Conservation (phyloP, 495 filamentous ascomycete species). For the Penicillium arizonense region DNA sequence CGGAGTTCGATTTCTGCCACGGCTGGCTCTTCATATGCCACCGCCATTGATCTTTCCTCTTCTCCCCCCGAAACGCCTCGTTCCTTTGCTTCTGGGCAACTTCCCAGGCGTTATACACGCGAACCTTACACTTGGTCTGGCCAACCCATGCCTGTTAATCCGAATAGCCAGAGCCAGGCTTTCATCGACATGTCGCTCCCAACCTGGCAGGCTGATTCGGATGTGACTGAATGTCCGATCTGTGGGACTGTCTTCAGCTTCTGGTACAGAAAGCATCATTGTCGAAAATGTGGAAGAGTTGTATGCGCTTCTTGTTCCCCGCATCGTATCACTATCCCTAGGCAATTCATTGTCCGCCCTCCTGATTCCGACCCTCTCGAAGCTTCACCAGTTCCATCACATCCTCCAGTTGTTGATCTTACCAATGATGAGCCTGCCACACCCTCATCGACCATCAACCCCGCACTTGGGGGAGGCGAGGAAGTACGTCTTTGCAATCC, state of each 20-base stretch:
- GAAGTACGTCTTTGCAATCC: constrained; percentile 92
- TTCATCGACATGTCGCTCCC: constrained; percentile 46
- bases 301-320: constrained; percentile 92
- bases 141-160: not conserved
- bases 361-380: constrained; percentile 42
- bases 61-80: constrained; percentile 21
- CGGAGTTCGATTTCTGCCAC: constrained; percentile 7
- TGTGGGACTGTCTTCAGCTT: constrained; percentile 76
- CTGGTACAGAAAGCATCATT: constrained; percentile 90
- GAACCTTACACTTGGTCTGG: not conserved
- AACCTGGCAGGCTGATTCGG: constrained; percentile 81
- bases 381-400: constrained; percentile 16
- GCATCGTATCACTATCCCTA: constrained; percentile 90
- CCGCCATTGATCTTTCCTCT: constrained; percentile 39
- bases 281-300: constrained; percentile 93
- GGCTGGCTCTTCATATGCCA: constrained; percentile 32
- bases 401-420: constrained; percentile 35
- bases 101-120: not conserved
- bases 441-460: constrained; percentile 36
- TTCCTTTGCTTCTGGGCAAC: constrained; percentile 6
- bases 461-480: constrained; percentile 72
- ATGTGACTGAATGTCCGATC: constrained; percentile 78
- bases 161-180: not conserved
- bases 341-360: constrained; percentile 88
- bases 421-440: constrained; percentile 35